These are phyloP conservation scores for Schwanniomyces yamadae DNA, from an alignment of 805 yeast species.

Conservation along the genomic window DNA sequence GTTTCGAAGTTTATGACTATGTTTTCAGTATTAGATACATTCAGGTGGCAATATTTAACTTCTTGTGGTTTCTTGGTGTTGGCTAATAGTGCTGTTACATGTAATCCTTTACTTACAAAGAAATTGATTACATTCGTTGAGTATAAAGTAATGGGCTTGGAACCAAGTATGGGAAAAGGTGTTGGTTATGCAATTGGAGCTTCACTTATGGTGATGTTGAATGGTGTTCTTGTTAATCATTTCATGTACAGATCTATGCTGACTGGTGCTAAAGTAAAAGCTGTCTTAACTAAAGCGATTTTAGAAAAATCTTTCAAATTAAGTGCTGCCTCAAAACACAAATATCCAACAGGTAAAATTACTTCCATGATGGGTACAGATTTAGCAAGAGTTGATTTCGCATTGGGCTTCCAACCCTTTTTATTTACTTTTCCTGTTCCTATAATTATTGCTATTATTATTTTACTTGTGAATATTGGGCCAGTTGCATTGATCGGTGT, in stretches of 20 bases:
- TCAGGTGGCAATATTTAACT: constrained; percentile 27
- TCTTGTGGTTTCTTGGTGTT: constrained; percentile 31
- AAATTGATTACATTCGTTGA: constrained; percentile 38
- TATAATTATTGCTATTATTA: constrained; percentile 58
- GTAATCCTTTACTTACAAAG: constrained; percentile 36
- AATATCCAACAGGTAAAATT: constrained; percentile 66
- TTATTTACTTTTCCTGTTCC: constrained; percentile 64
- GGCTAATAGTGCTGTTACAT: constrained; percentile 24
- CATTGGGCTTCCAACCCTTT: constrained; percentile 67
- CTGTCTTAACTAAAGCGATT: constrained; percentile 67
- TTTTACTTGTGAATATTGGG: constrained; percentile 69
- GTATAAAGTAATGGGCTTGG: constrained; percentile 22
- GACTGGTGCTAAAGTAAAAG: constrained; percentile 70
- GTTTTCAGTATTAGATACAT: constrained; percentile 27
- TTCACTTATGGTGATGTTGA: constrained; percentile 25
- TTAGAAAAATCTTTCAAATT: constrained; percentile 66
- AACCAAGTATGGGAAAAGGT: constrained; percentile 29
- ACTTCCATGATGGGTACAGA: constrained; percentile 83
- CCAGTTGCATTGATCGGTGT: constrained; percentile 71
- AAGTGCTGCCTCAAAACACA: constrained; percentile 54
- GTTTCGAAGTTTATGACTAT: constrained; percentile 23
- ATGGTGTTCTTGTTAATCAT: constrained; percentile 50
- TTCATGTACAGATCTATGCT: constrained; percentile 59
- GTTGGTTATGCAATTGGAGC: constrained; percentile 43
- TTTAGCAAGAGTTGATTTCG: constrained; percentile 75